These are phyloP conservation scores for Penicillium macrosclerotiorum DNA, from an alignment of 495 filamentous ascomycete species.

Conservation along the genomic window DNA sequence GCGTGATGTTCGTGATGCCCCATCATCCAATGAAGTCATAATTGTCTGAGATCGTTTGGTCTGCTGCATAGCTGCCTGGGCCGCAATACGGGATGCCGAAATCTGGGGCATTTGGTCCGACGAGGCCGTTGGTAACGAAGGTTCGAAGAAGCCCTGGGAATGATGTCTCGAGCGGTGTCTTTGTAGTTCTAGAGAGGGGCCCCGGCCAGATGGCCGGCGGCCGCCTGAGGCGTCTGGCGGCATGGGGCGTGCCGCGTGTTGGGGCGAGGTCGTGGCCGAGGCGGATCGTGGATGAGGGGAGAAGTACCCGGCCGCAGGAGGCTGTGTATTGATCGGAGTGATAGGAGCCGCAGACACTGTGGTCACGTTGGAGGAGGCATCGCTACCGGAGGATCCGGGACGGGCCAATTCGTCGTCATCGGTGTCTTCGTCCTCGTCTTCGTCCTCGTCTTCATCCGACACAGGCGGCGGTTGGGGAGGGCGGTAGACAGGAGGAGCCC, in stretches of 20 bases:
- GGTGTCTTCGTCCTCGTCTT: slow-evolving; percentile 25
- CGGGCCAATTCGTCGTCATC: slow-evolving; percentile 40
- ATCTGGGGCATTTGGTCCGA: slow-evolving; percentile 49
- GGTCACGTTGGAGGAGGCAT: slow-evolving; percentile 54
- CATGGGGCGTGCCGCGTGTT: slow-evolving; percentile 35
- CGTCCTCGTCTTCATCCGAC: slow-evolving; percentile 21
- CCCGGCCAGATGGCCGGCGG: slow-evolving; percentile 41
- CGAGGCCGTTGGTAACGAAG: slow-evolving; percentile 71
- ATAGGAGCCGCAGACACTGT: slow-evolving; percentile 36
- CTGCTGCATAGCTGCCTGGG: slow-evolving; percentile 84
- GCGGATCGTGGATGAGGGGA: slow-evolving; percentile 38
- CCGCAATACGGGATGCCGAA: slow-evolving; percentile 82
- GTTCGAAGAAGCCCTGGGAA: slow-evolving; percentile 88
- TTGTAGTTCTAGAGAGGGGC: slow-evolving; percentile 34
- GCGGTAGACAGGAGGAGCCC: slow-evolving; percentile 19
- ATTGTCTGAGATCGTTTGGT: slow-evolving; percentile 70
- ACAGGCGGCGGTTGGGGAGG: slow-evolving; percentile 23
- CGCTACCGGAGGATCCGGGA: slow-evolving; percentile 50
- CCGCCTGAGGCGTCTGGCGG: slow-evolving; percentile 35
- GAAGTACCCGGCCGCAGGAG: slow-evolving; percentile 27
- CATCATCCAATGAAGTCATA: slow-evolving; percentile 49
- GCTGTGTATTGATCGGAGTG: slow-evolving; percentile 24
- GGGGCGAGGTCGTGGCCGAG: slow-evolving; percentile 27
- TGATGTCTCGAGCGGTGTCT: slow-evolving; percentile 58
- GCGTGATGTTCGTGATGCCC: slow-evolving; percentile 8